Evolutionary conservation across 2,329 filamentous ascomycete genomes (phyloP).

Genomic region (Cladosporium sp.): DNA sequence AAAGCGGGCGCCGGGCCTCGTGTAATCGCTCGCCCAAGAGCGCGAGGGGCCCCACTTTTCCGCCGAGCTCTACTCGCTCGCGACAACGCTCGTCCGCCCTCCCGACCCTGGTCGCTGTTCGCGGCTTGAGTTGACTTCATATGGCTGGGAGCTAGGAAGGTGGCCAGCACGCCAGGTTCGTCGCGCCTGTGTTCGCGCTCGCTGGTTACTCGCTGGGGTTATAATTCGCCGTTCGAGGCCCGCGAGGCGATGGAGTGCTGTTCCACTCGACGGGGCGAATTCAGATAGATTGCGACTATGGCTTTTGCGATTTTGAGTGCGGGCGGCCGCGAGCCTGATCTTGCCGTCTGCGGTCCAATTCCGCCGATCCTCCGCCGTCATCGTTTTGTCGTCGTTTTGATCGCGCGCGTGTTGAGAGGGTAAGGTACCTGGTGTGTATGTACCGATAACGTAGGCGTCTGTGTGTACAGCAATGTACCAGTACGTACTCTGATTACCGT

Average conservation of each 20-base stretch:
- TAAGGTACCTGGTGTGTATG: not conserved
- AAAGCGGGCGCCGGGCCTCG: too few species aligned
- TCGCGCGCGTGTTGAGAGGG: not conserved
- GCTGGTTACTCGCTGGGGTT: slow-evolving; percentile 5
- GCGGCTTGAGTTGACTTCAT: slow-evolving; percentile 11
- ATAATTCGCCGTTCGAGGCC: not conserved
- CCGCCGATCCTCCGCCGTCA: too few species aligned
- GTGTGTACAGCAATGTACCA: too few species aligned
- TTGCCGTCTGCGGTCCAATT: too few species aligned
- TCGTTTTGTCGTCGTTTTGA: not conserved
- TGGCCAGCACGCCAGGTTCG: slow-evolving; percentile 3
- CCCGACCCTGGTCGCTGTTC: slow-evolving; percentile 4
- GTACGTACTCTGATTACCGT: too few species aligned
- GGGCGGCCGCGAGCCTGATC: too few species aligned
- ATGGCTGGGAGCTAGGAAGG: slow-evolving; percentile 10
- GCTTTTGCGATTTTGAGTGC: too few species aligned
- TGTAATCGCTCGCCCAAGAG: not conserved
- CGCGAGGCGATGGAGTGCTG: too few species aligned
- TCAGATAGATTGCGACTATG: too few species aligned
- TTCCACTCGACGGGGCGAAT: too few species aligned
- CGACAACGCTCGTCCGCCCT: not conserved
- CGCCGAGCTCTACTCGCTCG: slow-evolving; percentile 4
- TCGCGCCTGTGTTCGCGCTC: not conserved
- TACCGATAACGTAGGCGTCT: not conserved
- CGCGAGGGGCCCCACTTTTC: slow-evolving; percentile 8